phyloP scores from a whole-genome alignment of 495 filamentous ascomycete genomes.

The Xylaria castorea region DNA sequence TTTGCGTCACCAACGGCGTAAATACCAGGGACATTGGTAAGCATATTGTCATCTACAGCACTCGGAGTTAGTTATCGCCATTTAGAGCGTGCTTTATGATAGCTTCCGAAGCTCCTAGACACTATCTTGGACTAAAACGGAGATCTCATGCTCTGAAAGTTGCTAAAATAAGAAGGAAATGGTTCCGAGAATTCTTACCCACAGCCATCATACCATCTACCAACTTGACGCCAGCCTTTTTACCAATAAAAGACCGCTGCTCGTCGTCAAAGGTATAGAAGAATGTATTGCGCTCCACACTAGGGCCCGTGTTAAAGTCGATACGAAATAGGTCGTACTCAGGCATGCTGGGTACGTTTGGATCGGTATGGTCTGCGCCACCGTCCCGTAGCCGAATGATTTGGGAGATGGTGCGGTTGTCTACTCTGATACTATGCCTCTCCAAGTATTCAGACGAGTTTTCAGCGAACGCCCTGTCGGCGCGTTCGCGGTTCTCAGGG shows the following conservation, averaged over 20 bases:
- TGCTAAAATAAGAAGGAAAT: too few relatives aligned
- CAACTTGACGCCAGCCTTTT: constrained; percentile 50
- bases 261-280: constrained; percentile 55
- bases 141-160: too few relatives aligned
- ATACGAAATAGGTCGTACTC: constrained; percentile 59
- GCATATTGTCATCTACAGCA: constrained; percentile 38
- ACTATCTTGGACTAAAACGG: too few relatives aligned
- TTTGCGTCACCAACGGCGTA: constrained; percentile 65
- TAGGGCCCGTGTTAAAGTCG: constrained; percentile 55
- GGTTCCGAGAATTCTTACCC: too few relatives aligned
- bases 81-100: too few relatives aligned
- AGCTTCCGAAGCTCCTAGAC: too few relatives aligned
- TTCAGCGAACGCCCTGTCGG: constrained; percentile 45
- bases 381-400: constrained; percentile 57
- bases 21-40: constrained; percentile 57
- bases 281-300: constrained; percentile 54
- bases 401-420: constrained; percentile 58
- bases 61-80: too few relatives aligned
- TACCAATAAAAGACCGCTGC: constrained; percentile 46
- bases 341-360: constrained; percentile 43
- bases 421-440: constrained; percentile 55
- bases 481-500: constrained; percentile 41
- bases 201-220: constrained; percentile 53
- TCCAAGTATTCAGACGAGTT: constrained; percentile 53
- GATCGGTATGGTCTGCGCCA: constrained; percentile 42